Evolutionary conservation across 257 asterid species (phyloP).

Genomic region (Solanum habrochaites): DNA sequence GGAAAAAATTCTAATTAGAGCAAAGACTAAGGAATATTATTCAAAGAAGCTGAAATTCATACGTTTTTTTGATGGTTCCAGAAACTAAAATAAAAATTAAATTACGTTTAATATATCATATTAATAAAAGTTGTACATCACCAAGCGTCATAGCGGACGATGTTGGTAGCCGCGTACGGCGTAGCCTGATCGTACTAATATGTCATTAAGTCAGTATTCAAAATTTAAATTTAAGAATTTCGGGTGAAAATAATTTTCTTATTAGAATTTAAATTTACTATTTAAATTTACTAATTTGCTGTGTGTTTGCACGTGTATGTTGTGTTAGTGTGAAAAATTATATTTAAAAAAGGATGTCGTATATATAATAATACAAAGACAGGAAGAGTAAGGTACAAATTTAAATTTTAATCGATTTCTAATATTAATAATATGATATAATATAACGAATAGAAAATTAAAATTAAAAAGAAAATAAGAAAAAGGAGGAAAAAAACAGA

Average conservation of each 20-base stretch:
- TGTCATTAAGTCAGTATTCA: too few relatives aligned
- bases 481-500: not conserved
- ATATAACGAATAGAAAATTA: rapidly evolving
- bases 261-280: not conserved
- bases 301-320: not conserved
- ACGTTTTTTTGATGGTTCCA: not conserved
- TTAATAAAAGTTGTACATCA: not conserved
- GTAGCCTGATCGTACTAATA: not conserved
- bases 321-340: not conserved
- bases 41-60: not conserved
- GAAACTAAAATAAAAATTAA: not conserved
- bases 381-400: not conserved
- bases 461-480: too few relatives aligned
- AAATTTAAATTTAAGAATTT: not conserved
- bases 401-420: rapidly evolving
- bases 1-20: not conserved
- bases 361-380: not conserved
- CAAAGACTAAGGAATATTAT: not conserved
- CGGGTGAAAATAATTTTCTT: not conserved
- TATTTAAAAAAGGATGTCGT: too few relatives aligned
- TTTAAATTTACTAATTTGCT: too few relatives aligned
- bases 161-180: not conserved
- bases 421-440: too few relatives aligned
- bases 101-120: not conserved
- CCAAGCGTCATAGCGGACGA: not conserved